Evolutionary conservation across 495 filamentous ascomycete genomes (phyloP).

Genomic region (Penicillium ucsense): DNA sequence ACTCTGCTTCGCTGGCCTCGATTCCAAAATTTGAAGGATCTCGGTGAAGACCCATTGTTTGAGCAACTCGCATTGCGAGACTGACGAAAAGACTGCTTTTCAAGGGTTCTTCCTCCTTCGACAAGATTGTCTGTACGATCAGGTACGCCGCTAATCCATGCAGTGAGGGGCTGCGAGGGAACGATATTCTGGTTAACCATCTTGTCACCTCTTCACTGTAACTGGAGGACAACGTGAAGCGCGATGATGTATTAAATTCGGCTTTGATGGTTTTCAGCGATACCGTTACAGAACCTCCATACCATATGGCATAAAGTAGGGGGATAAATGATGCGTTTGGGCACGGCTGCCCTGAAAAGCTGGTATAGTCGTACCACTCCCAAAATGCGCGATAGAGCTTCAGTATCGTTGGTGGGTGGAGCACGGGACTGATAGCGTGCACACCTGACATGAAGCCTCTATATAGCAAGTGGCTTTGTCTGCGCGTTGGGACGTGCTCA

Average conservation of each 20-base stretch:
- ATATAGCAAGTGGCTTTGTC: conserved; percentile 40
- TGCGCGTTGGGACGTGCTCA: conserved; percentile 31
- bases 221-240: conserved; percentile 26
- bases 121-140: conserved; percentile 36
- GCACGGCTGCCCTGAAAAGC: conserved; percentile 34
- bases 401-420: conserved; percentile 35
- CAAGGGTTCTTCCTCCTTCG: conserved; percentile 39
- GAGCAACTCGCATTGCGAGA: conserved; percentile 53
- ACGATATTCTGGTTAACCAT: conserved; percentile 36
- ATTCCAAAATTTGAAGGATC: conserved; percentile 59
- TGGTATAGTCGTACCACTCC: conserved; percentile 40
- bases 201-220: conserved; percentile 32
- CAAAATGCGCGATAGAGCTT: conserved; percentile 37
- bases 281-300: conserved; percentile 37
- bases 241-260: conserved; percentile 30
- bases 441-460: conserved; percentile 40
- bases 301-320: conserved; percentile 39
- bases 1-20: conserved; percentile 56
- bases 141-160: conserved; percentile 37
- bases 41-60: conserved; percentile 63
- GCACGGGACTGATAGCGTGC: conserved; percentile 36
- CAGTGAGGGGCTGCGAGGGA: conserved; percentile 37
- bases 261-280: conserved; percentile 35
- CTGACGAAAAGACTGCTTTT: conserved; percentile 43
- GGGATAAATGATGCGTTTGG: conserved; percentile 37